Percentiles rank a stretch among this genome's conserved stretches.
phyloP scores from a whole-genome alignment of 345 rosid species.

The Passiflora organensis region DNA sequence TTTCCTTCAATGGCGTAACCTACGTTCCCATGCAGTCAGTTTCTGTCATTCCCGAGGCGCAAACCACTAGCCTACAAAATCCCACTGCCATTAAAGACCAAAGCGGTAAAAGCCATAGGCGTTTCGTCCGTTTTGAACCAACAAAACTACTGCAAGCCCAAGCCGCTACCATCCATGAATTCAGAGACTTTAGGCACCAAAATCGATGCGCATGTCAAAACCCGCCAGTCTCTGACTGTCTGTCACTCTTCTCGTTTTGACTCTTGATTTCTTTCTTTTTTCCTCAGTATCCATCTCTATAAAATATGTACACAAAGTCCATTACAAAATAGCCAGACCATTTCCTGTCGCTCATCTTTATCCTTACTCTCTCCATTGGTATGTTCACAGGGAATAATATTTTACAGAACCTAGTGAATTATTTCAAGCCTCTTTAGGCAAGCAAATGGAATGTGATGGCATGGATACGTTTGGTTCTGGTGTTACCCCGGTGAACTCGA shows the following conservation, averaged over 20 bases:
- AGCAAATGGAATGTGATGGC: constrained; percentile 21
- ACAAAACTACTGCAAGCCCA: constrained; percentile 7
- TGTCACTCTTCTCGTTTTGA: background rate
- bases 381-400: no score
- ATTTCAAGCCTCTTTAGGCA: background rate
- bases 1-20: constrained; percentile 30
- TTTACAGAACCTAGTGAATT: no score
- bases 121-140: constrained; percentile 6
- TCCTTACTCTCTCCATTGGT: no score
- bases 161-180: constrained; percentile 84
- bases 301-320: no score
- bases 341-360: no score
- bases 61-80: constrained; percentile 9
- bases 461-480: constrained; percentile 13
- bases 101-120: background rate
- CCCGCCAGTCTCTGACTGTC: constrained; percentile 2
- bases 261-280: background rate
- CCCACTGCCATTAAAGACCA: background rate
- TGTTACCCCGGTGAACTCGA: constrained; percentile 17
- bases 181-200: constrained; percentile 82
- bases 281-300: background rate
- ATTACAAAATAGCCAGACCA: no score
- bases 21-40: constrained; percentile 1
- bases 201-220: constrained; percentile 89
- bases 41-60: constrained; percentile 52